These are phyloP conservation scores for Allantophomopsis cytisporea DNA, from an alignment of 2,329 filamentous ascomycete genomes.

Conservation along the genomic window DNA sequence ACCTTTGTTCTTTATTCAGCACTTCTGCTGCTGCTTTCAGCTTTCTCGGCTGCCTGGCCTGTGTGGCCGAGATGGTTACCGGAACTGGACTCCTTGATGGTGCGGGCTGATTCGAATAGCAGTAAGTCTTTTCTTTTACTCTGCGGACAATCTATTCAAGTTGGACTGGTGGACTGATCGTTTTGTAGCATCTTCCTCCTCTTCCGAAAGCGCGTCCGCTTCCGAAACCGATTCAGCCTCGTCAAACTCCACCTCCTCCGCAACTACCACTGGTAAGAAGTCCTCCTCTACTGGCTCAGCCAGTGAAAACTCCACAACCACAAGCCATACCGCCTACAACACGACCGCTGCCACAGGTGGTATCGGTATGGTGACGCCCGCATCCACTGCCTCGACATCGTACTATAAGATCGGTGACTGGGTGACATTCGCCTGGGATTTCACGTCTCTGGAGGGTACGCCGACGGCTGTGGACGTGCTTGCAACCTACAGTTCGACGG, in stretches of 20 bases:
- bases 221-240: conserved; percentile 1
- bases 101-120: conserved; percentile 25
- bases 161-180: not conserved
- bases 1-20: conserved; percentile 31
- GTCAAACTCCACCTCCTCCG: not conserved
- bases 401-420: conserved; percentile 46
- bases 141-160: not conserved
- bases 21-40: conserved; percentile 34
- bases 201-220: conserved; percentile 1
- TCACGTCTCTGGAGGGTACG: conserved; percentile 42
- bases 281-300: too few relatives aligned
- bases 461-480: conserved; percentile 48
- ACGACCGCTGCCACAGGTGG: conserved; percentile 25
- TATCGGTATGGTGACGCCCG: conserved; percentile 38
- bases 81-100: conserved; percentile 35
- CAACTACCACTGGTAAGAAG: not conserved
- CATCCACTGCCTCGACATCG: conserved; percentile 27
- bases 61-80: conserved; percentile 41
- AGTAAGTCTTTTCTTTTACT: not conserved
- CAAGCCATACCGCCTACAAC: too few relatives aligned
- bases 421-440: conserved; percentile 52
- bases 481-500: conserved; percentile 36
- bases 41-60: conserved; percentile 26
- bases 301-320: too few relatives aligned
- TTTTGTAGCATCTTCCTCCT: conserved; percentile 2